Evolutionary conservation across 305 asterid species (phyloP), one percentile per base, ranked within the genome.

Genomic region (Monarda citriodora): DNA sequence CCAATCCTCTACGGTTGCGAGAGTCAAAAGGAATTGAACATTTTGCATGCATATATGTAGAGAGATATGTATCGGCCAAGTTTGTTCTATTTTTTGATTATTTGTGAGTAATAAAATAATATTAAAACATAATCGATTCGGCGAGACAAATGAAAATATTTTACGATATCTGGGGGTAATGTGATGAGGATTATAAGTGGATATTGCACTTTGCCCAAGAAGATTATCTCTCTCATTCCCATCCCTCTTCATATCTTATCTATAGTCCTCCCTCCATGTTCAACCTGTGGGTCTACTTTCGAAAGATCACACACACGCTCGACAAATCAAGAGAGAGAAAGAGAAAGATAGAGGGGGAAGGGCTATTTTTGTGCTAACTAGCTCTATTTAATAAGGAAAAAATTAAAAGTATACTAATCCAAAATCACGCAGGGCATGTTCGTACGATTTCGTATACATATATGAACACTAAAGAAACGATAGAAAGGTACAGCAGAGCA

Each of bases 211-310:
- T 61, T 61, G 69, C 69, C 82, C 95, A 55, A 87, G 89, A 87
- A 85, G 74, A 82, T 82, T 69, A 63, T 77, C 93, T 73, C 74
- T 68, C 38, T 12, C 38, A 8, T 34, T 10, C 95, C 84, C 85
- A 74, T 84, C 81, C 90, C 80, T 77, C 41, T 71, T 82, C 78
- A 70, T 72, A 81, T 81, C 96, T 87, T 85, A 85, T 88, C 96
- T 74, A 62, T 72, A 2, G 8, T 5, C 6, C 5, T 29, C 6
- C 32, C 12, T 44, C 65, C 65, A 55, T 72, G 63, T 74, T 70
- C 74, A 74, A 77, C 51, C 45, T 60, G 85, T 80, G 87, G 89
- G 79, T 71, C 78, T 74, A 26, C 31, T 45, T 54, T 79, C 72
- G 40, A 75, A 71, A 73, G 77, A 77, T 69, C 70, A 60, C 69